phyloP scores from a whole-genome alignment of 129 eudicot genomes.

The Ambrosia trifida region DNA sequence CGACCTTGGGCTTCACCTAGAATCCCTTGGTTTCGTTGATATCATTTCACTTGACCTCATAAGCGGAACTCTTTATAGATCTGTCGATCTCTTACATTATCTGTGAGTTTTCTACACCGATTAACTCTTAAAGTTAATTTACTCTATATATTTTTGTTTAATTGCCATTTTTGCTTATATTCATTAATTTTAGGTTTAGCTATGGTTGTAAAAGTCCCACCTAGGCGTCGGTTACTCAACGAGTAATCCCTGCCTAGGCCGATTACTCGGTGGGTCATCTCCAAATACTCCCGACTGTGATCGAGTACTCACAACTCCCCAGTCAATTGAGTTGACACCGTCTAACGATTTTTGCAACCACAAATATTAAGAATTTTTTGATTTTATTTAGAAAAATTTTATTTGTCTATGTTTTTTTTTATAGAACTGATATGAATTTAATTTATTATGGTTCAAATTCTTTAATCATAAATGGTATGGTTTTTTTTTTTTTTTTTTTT shows the following conservation, averaged over 20 bases:
- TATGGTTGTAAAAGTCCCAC: neutral
- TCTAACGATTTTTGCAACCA: too few relatives aligned
- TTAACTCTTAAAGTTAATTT: neutral
- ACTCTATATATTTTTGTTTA: neutral
- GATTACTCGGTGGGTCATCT: too few relatives aligned
- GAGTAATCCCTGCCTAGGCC: too few relatives aligned
- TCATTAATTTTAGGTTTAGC: neutral
- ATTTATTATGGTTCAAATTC: neutral
- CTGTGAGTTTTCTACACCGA: neutral
- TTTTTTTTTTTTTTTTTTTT: too few relatives aligned
- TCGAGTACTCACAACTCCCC: too few relatives aligned
- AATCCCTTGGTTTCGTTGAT: neutral
- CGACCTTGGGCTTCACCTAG: neutral
- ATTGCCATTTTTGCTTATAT: neutral
- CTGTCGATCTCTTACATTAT: neutral
- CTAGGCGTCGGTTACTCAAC: too few relatives aligned
- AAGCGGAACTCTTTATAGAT: neutral
- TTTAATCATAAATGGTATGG: too few relatives aligned
- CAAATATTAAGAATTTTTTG: neutral
- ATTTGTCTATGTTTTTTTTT: neutral
- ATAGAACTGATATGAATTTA: neutral
- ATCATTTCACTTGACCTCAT: neutral
- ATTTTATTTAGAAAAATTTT: neutral
- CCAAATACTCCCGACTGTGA: too few relatives aligned
- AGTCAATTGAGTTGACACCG: too few relatives aligned